Percentiles rank a stretch among this genome's conserved stretches.
These are phyloP conservation scores for Piper longum DNA, from an alignment of 164 flowering plant species.

Conservation along the genomic window DNA sequence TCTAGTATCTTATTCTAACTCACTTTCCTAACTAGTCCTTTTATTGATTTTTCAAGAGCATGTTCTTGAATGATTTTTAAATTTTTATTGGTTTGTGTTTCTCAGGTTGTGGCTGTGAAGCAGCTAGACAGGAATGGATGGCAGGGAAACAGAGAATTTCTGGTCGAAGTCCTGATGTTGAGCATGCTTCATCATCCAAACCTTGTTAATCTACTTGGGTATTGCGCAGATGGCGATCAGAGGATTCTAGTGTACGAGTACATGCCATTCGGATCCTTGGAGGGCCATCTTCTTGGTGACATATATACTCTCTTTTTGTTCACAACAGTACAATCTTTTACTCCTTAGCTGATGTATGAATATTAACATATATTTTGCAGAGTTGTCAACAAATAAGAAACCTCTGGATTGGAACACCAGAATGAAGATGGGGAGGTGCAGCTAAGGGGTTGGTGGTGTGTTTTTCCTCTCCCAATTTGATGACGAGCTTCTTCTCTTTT, in stretches of 20 bases:
- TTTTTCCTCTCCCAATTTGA: too few relatives aligned
- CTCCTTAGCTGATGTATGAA: neutral
- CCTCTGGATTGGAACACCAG: conserved; percentile 64
- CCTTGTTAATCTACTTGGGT: conserved; percentile 68
- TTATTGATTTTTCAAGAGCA: too few relatives aligned
- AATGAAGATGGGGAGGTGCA: conserved; percentile 72
- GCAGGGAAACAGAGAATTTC: conserved; percentile 72
- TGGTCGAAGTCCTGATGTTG: conserved; percentile 69
- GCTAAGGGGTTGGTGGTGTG: conserved; percentile 80
- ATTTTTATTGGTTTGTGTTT: neutral
- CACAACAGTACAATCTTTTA: neutral
- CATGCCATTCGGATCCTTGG: conserved; percentile 69
- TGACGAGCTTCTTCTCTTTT: too few relatives aligned
- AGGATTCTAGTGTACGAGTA: conserved; percentile 67
- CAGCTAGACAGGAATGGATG: conserved; percentile 76
- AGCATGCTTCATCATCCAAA: conserved; percentile 55
- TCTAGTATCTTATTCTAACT: conserved; percentile 18
- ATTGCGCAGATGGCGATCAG: conserved; percentile 69
- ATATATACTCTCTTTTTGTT: conserved; percentile 11
- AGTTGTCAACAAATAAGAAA: conserved; percentile 23
- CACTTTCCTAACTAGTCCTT: neutral
- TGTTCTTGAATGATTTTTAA: neutral
- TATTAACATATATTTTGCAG: neutral
- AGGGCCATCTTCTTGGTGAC: conserved; percentile 79
- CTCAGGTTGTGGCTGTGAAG: conserved; percentile 71